A percentile compares a stretch with the other conserved stretches of the same genome.
phyloP scores from a whole-genome alignment of 1,284 basidiomycete genomes.

The Sparassis latifolia region DNA sequence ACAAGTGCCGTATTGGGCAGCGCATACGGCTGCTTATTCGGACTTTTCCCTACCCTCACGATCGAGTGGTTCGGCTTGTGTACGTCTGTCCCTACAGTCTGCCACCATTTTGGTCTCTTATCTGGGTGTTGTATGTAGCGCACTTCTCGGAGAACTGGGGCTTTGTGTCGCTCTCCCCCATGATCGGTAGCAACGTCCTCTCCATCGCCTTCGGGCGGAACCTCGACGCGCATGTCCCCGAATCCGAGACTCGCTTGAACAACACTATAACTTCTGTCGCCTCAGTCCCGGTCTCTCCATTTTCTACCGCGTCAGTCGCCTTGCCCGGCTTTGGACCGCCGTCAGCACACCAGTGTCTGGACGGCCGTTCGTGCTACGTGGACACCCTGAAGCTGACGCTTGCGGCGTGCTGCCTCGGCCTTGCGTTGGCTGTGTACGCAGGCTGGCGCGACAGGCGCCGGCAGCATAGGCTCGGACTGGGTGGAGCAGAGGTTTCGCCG shows the following conservation, averaged over 20 bases:
- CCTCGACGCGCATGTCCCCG: slow-evolving; percentile 63
- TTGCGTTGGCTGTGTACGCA: slow-evolving; percentile 43
- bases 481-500: slow-evolving; percentile 5
- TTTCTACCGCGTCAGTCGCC: background rate
- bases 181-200: slow-evolving; percentile 80
- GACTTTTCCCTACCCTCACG: slow-evolving; percentile 67
- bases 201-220: slow-evolving; percentile 79
- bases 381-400: slow-evolving; percentile 45
- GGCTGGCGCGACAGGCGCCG: slow-evolving; percentile 38
- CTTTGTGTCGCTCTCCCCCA: slow-evolving; percentile 68
- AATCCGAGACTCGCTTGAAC: slow-evolving; percentile 6
- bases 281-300: slow-evolving; percentile 4
- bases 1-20: slow-evolving; percentile 70
- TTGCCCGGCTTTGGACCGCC: slow-evolving; percentile 15
- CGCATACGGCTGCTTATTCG: slow-evolving; percentile 77
- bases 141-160: slow-evolving; percentile 87
- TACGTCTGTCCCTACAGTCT: slow-evolving; percentile 23
- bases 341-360: slow-evolving; percentile 37
- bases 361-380: slow-evolving; percentile 47
- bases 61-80: slow-evolving; percentile 87
- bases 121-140: slow-evolving; percentile 26
- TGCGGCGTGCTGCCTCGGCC: slow-evolving; percentile 37
- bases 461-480: slow-evolving; percentile 14
- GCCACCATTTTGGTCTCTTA: background rate
- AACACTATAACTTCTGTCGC: slow-evolving; percentile 1